Percentiles rank a stretch among this genome's conserved stretches.
phyloP scores from a whole-genome alignment of 345 rosid species.

The Noccaea bulbosa region DNA sequence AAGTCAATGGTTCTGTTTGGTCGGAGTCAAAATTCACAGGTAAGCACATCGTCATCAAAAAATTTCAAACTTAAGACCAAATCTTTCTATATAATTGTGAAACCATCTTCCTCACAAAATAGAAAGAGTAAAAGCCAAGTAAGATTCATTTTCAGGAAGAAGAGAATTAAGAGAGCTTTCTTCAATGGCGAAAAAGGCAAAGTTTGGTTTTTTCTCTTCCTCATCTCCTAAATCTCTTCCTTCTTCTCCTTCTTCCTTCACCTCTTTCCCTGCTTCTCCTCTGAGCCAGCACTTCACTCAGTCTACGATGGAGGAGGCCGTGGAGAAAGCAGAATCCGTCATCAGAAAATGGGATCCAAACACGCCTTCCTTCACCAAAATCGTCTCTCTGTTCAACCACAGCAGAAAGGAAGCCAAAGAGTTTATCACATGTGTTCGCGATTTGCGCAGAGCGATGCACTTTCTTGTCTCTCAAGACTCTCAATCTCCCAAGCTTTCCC shows the following conservation, averaged over 20 bases:
- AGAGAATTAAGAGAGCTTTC: slow-evolving; percentile 12
- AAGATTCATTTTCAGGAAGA: slow-evolving; percentile 14
- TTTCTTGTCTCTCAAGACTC: slow-evolving; percentile 50
- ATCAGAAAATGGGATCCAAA: slow-evolving; percentile 65
- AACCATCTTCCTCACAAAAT: slow-evolving; percentile 8
- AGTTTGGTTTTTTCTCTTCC: slow-evolving; percentile 30
- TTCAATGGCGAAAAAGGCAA: slow-evolving; percentile 36
- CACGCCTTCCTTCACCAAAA: slow-evolving; percentile 47
- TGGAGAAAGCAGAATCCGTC: slow-evolving; percentile 52
- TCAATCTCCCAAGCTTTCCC: slow-evolving; percentile 54
- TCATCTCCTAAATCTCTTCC: slow-evolving; percentile 41
- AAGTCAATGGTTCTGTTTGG: slow-evolving; percentile 36
- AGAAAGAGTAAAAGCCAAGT: slow-evolving; percentile 30
- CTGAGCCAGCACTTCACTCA: slow-evolving; percentile 44
- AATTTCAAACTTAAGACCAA: slow-evolving; percentile 28
- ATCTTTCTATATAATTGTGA: slow-evolving; percentile 15
- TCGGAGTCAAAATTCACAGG: slow-evolving; percentile 14
- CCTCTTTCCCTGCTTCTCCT: slow-evolving; percentile 43
- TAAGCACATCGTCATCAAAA: slow-evolving; percentile 25
- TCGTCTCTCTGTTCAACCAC: slow-evolving; percentile 50
- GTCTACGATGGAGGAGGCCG: slow-evolving; percentile 50
- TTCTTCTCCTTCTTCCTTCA: slow-evolving; percentile 39
- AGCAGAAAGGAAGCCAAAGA: slow-evolving; percentile 57
- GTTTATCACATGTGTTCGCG: slow-evolving; percentile 50
- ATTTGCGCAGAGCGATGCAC: slow-evolving; percentile 62